These are phyloP conservation scores for Cystobasidium tubakii DNA, from an alignment of 768 basidiomycete species.

Conservation along the genomic window DNA sequence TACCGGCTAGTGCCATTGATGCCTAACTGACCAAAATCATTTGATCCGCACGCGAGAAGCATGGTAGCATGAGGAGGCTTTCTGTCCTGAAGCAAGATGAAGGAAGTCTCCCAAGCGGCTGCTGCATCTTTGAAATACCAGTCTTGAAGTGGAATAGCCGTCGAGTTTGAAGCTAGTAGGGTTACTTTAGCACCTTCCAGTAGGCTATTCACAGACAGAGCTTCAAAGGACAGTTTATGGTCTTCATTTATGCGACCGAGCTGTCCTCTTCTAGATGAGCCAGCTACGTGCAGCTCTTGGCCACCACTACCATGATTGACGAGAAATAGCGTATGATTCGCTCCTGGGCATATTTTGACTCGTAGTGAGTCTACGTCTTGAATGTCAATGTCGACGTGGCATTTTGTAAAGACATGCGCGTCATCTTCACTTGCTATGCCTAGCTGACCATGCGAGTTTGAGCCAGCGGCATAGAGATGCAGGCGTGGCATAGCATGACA, in stretches of 20 bases:
- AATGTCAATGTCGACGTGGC: slow-evolving; percentile 9
- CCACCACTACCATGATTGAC: slow-evolving; percentile 38
- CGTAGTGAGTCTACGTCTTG: slow-evolving; percentile 45
- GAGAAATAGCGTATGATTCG: slow-evolving; percentile 72
- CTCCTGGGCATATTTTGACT: slow-evolving; percentile 61
- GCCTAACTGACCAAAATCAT: slow-evolving; percentile 29
- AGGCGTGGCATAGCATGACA: neutral
- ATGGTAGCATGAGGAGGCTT: neutral
- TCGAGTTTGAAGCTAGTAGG: neutral
- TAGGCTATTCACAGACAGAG: slow-evolving; percentile 25
- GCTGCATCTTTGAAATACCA: slow-evolving; percentile 9
- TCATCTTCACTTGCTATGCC: slow-evolving; percentile 28
- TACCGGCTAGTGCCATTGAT: slow-evolving; percentile 54
- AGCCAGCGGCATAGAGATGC: slow-evolving; percentile 37
- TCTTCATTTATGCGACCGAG: slow-evolving; percentile 5
- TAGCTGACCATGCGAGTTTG: slow-evolving; percentile 45
- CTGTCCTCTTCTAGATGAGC: neutral
- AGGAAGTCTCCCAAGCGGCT: slow-evolving; percentile 34
- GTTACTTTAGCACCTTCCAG: neutral
- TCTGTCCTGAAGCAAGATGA: slow-evolving; percentile 10
- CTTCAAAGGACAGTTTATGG: slow-evolving; percentile 38
- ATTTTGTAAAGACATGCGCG: slow-evolving; percentile 7
- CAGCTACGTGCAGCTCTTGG: neutral
- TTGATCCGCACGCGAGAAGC: slow-evolving; percentile 19
- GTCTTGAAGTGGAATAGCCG: neutral